These are phyloP conservation scores for Teunomyces atbi DNA, from an alignment of 805 yeast species.

Conservation along the genomic window DNA sequence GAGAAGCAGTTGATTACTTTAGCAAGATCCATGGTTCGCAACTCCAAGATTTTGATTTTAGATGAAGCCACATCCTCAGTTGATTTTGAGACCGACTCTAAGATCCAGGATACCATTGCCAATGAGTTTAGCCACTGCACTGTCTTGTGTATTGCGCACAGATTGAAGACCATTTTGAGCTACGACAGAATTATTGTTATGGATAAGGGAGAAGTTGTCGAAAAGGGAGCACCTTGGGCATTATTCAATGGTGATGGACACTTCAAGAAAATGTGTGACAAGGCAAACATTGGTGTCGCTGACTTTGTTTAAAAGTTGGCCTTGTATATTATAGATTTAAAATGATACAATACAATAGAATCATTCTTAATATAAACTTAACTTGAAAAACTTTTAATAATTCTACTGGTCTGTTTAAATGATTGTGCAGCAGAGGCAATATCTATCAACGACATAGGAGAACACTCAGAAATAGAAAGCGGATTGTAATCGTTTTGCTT, in stretches of 20 bases:
- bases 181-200: conserved; percentile 36
- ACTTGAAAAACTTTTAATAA: background rate
- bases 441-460: conserved; percentile 15
- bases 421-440: conserved; percentile 22
- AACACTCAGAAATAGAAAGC: background rate
- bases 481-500: background rate
- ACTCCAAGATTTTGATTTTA: conserved; percentile 34
- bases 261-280: conserved; percentile 37
- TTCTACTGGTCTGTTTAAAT: conserved; percentile 13
- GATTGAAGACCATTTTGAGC: conserved; percentile 35
- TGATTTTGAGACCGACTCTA: conserved; percentile 38
- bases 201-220: conserved; percentile 33
- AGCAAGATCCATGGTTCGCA: conserved; percentile 38
- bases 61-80: conserved; percentile 43
- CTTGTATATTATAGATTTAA: background rate
- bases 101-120: conserved; percentile 33
- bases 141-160: conserved; percentile 39
- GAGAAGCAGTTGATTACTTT: conserved; percentile 39
- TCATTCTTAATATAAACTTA: background rate
- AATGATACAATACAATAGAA: conserved; percentile 1
- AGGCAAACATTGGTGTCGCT: conserved; percentile 29
- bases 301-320: conserved; percentile 19
- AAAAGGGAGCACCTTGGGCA: conserved; percentile 34
- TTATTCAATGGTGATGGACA: conserved; percentile 28
- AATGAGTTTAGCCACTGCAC: conserved; percentile 33